Evolutionary conservation across 441 rosid species (phyloP), one percentile per base, ranked within the genome.

Genomic region (Populus hybrid): DNA sequence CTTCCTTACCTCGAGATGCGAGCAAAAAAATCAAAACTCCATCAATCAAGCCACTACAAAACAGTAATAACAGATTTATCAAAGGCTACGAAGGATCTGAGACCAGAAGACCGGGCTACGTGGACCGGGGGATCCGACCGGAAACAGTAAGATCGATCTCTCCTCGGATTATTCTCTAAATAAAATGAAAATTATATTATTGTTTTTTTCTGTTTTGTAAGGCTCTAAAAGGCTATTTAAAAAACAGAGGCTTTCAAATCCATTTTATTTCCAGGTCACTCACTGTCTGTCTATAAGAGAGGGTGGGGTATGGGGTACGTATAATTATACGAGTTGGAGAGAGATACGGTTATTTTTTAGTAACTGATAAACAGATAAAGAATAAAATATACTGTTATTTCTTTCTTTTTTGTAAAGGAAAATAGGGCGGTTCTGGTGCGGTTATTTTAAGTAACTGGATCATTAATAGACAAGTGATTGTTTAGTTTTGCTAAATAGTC

Each of bases 11-110:
- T 86, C 71, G 81, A 8, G 42, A 84, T 56, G 80, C 78, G 80
- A 5, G 78, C 65, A 40, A 9, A 23, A 42, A 0, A 79, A 82
- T 90, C 88, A 92, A 63, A 82, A 63, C 75, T 79, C 80, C 91
- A 90, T 89, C 40, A 74, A 24, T 21, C 24, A n/a, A 64, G 28
- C 7, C 56, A 45, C 56, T 45, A 4, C 18, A 45, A 64, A 4
- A 28, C n/a, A 56, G 64, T 53, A n/a, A 29, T 35, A 38, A 23
- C 67, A 70, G 79, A 83, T 64, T 76, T 76, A 81, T 53, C 63
- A 59, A 26, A 64, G 82, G 53, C 69, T 21, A 72, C 63, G 76
- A 80, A 86, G 72, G 79, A 77, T 81, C 82, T 83, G 78, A 21
- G 68, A 29, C 74, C 56, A 53, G 72, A 64, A 53, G 74, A 38